Evolutionary conservation across 2,329 filamentous ascomycete genomes (phyloP).

Genomic region (Venturia pyrina): DNA sequence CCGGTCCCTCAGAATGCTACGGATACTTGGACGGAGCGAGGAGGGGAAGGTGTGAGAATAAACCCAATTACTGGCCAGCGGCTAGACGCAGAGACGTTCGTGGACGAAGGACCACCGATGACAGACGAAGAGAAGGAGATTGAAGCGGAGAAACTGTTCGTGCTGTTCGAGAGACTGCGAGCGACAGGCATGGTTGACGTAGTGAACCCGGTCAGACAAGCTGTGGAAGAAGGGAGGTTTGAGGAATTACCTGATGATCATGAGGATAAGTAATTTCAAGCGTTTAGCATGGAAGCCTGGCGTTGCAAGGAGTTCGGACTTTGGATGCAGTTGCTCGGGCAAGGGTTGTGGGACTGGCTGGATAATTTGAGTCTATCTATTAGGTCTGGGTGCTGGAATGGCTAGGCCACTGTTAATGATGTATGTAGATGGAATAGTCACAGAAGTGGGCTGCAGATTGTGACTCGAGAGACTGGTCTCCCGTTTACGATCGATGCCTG

Average conservation of each 20-base stretch:
- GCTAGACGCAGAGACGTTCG: constrained; percentile 60
- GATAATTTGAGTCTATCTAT: neutral
- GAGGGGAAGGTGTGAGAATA: constrained; percentile 33
- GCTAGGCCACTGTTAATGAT: neutral
- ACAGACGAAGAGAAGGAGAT: constrained; percentile 83
- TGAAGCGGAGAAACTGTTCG: constrained; percentile 82
- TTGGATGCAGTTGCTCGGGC: neutral
- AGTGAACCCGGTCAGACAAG: constrained; percentile 66
- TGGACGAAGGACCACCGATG: constrained; percentile 58
- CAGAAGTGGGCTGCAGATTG: neutral
- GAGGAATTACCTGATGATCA: constrained; percentile 46
- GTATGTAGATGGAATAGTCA: neutral
- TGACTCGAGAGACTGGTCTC: neutral
- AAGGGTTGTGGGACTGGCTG: neutral
- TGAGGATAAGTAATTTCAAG: neutral
- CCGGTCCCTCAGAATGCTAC: constrained; percentile 59
- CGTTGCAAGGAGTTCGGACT: neutral
- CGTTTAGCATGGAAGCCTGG: neutral
- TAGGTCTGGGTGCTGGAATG: neutral
- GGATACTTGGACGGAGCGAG: constrained; percentile 34
- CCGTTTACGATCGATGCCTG: no score
- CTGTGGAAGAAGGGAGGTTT: constrained; percentile 58
- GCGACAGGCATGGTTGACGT: constrained; percentile 67
- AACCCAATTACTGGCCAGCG: constrained; percentile 87
- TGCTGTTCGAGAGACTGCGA: constrained; percentile 79